Base-by-base conservation (phyloP, 345 rosid genomes). In the Psidium friedrichsthalianum region DNA sequence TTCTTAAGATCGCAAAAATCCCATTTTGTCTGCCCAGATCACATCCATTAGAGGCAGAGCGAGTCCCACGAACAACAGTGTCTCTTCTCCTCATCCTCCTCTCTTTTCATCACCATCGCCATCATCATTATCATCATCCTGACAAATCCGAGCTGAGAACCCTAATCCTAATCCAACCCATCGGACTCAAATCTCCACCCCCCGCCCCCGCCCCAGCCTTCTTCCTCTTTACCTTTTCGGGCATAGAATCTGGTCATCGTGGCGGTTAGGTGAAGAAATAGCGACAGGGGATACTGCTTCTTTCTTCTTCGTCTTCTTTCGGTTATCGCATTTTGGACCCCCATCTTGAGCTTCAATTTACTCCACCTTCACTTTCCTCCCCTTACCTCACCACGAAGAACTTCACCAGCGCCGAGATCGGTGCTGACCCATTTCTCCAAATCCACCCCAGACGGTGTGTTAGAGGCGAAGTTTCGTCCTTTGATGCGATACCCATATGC, bases 401-500 rank as follows among this genome's bases (percentile, higher is more conserved):
- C 56, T 54, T 32, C 78, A 51, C 76, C 36, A 55, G 29, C 83
- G 25, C 52, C 80, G 58, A 64, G 83, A 76, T 85, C 83, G 53
- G 74, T 16, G 58, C 27, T n/a, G 24, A 56, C 74, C 83, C 86
- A 42, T 24, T 6, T 84, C 51, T 44, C 12, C 47, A 5, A 40
- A 69, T 8, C 44, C 24, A 36, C 44, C 4, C 78, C 78, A 21
- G 78, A 18, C 47, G 6, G 47, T 69, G 78, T 32, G 2, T 64
- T 20, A 3, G 32, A 51, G 8, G 20, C 56, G 47, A 82, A 54
- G 40, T 55, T 24, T 49, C 51, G 47, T 40, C 44, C 51, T 61
- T 87, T 86, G 86, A 83, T 86, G 58, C 82, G 44, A 9, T 47
- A 80, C 83, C 88, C 90, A 84, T 87, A 91, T 89, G 95, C 93